Percentiles rank a stretch among this genome's conserved stretches.
Evolutionary conservation across 768 basidiomycete genomes (phyloP).

Genomic region (Termitomyces sp.): DNA sequence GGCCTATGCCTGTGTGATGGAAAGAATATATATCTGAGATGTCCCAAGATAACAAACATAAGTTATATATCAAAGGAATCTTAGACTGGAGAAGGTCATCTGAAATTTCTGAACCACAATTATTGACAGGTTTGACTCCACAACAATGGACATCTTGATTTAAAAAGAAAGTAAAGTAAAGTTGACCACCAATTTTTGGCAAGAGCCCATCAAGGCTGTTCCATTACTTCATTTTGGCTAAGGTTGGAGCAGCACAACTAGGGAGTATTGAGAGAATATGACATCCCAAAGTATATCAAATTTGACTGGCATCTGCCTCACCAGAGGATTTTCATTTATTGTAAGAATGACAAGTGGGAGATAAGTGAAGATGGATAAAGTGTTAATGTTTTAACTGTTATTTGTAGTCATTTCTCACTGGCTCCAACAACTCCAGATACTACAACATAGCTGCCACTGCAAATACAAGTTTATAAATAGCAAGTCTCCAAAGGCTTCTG

Average conservation of each 20-base stretch:
- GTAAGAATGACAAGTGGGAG: too few relatives aligned
- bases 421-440: background rate
- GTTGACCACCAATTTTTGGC: background rate
- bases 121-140: background rate
- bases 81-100: background rate
- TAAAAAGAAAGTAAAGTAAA: background rate
- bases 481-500: conserved; percentile 26
- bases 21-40: background rate
- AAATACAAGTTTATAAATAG: conserved; percentile 32
- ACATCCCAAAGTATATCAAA: background rate
- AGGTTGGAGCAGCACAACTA: background rate
- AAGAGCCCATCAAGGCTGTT: background rate
- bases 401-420: conserved; percentile 4
- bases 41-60: background rate
- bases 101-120: background rate
- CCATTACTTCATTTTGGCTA: background rate
- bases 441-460: conserved; percentile 11
- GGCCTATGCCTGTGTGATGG: too few relatives aligned
- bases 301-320: too few relatives aligned
- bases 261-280: background rate
- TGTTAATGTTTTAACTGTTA: background rate
- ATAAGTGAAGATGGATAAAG: too few relatives aligned
- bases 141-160: too few relatives aligned
- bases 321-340: too few relatives aligned
- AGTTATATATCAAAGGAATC: too few relatives aligned